These are phyloP conservation scores for Zea mays DNA, from an alignment of 176 grass and related monocot species.

Conservation along the genomic window DNA sequence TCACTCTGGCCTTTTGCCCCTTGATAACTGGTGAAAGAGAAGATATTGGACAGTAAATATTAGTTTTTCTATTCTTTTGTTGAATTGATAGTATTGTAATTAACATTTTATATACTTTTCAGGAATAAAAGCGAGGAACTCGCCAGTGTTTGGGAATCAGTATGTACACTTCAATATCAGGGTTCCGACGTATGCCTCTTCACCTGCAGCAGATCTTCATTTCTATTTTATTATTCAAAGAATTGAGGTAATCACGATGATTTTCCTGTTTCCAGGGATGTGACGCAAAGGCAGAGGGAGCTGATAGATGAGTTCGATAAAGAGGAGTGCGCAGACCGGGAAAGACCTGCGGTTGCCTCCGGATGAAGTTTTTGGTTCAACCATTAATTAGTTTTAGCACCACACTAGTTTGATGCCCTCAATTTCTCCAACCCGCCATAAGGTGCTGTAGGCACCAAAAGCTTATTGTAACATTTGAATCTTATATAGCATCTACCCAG, in stretches of 20 bases:
- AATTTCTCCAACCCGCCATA: neutral
- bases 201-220: neutral
- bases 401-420: conserved; percentile 14
- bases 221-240: neutral
- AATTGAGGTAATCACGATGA: neutral
- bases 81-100: neutral
- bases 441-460: conserved; percentile 26
- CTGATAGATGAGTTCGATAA: conserved; percentile 80
- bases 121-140: conserved; percentile 84
- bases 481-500: neutral
- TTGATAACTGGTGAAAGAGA: neutral
- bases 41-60: neutral
- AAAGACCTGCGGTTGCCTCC: conserved; percentile 47
- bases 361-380: conserved; percentile 43
- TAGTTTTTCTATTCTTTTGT: neutral
- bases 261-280: conserved; percentile 42
- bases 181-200: conserved; percentile 60
- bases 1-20: conserved; percentile 24
- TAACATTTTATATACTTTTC: conserved; percentile 4
- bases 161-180: conserved; percentile 84
- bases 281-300: conserved; percentile 62
- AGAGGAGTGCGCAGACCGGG: conserved; percentile 48
- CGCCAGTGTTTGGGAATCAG: conserved; percentile 64
- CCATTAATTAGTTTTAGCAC: conserved; percentile 21
- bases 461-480: neutral